These are phyloP conservation scores for Dioscorea dumetorum DNA, from an alignment of 106 monocot genomes.

Conservation along the genomic window DNA sequence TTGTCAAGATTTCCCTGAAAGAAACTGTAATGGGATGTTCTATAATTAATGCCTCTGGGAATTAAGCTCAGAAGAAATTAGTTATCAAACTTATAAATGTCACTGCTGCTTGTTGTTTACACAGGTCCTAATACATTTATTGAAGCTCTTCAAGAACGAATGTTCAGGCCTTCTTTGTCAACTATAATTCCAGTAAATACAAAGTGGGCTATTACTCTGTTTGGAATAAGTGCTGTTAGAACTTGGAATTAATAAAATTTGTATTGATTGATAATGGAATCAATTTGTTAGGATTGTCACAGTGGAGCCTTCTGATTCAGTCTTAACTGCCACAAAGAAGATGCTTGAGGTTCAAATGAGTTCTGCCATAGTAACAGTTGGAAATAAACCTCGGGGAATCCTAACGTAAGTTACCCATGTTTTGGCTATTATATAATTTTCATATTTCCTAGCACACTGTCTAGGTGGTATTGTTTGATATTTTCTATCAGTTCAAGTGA, in stretches of 20 bases:
- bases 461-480: neutral
- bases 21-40: too few species aligned
- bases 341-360: slow-evolving; percentile 65
- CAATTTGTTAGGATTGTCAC: slow-evolving; percentile 40
- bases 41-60: too few species aligned
- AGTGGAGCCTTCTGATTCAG: slow-evolving; percentile 61
- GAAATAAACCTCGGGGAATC: slow-evolving; percentile 67
- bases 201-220: slow-evolving; percentile 68
- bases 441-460: neutral
- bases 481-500: slow-evolving; percentile 44
- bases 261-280: neutral
- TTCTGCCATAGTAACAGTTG: slow-evolving; percentile 62
- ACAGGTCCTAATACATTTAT: slow-evolving; percentile 71
- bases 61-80: too few species aligned
- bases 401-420: slow-evolving; percentile 43
- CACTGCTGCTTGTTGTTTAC: slow-evolving; percentile 1
- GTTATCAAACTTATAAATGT: neutral
- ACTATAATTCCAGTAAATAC: slow-evolving; percentile 65
- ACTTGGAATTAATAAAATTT: too few species aligned
- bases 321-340: slow-evolving; percentile 69
- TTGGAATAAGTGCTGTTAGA: too few species aligned
- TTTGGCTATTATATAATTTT: neutral
- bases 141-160: slow-evolving; percentile 64
- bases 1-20: too few species aligned
- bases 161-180: slow-evolving; percentile 77